Base-by-base conservation (phyloP, 2,329 filamentous ascomycete genomes). In the Lasiodiplodia hormozganensis region DNA sequence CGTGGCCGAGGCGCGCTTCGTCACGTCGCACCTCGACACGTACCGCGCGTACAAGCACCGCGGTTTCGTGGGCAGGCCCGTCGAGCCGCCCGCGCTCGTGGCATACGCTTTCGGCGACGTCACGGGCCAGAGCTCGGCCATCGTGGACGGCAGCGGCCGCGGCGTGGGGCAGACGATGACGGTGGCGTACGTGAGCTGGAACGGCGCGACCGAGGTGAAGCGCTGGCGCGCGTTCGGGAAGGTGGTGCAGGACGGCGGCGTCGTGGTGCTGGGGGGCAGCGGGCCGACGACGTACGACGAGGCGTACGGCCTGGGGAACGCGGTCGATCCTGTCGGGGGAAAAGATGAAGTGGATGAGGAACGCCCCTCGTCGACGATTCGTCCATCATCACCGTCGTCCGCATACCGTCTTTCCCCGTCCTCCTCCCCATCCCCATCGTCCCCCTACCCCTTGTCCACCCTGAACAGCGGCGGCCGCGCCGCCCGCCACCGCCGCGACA, bases 151-250 rank as follows among this genome's bases (percentile, higher is more conserved):
- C 72, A 11, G 11, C n/a, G 58, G 54, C 25, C 36, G 51, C 7
- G 57, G 57, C 16, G 36, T 54, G 16, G 66, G 57, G 2, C 66
- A 60, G 36, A 23, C 31, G 14, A 64, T 65, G 36, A 68, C 67
- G 57, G 52, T 68, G 2, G 58, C 52, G n/a, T 89, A 85, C 74
- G 85, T 87, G 2, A 87, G 83, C 4, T 85, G 83, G 84, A 85
- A 85, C 70, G 83, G 83, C 14, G 83, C 82, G 0, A 85, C 84
- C 1, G 83, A 85, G 60, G 77, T 85, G n/a, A 70, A 70, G 23
- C 76, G 73, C 5, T 85, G 87, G 87, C 79, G 66, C 18, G 38
- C 47, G 18, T 62, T 47, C 4, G 66, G 66, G 10, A 8, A 21
- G 6, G 38, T 62, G 12, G 57, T 62, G 21, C 23, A 23, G 23